Percentiles rank a stretch among this genome's conserved stretches.
These are phyloP conservation scores for Diplodia mutila DNA, from an alignment of 2,329 filamentous ascomycete species.

Conservation along the genomic window DNA sequence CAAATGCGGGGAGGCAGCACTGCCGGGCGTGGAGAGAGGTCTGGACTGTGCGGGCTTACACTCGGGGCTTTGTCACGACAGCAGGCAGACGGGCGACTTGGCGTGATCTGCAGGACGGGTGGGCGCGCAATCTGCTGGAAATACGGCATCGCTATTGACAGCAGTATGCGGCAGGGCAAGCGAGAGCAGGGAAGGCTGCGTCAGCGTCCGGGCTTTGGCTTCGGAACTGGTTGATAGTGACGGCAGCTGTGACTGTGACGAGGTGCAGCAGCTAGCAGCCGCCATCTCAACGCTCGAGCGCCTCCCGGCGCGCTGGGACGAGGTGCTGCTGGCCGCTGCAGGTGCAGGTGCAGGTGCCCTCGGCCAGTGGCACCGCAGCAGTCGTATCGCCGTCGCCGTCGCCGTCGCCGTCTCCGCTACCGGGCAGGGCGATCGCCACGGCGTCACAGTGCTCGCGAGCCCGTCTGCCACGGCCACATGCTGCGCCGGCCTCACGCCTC, in stretches of 20 bases:
- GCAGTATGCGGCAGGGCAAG: slow-evolving; percentile 6
- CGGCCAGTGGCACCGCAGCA: neutral
- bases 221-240: too few relatives aligned
- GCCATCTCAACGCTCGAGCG: slow-evolving; percentile 4
- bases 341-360: neutral
- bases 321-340: neutral
- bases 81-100: neutral
- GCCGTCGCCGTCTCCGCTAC: too few relatives aligned
- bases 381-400: neutral
- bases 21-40: neutral
- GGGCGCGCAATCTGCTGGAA: slow-evolving; percentile 12
- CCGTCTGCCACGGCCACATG: neutral
- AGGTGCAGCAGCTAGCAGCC: slow-evolving; percentile 5
- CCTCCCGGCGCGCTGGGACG: neutral
- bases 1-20: slow-evolving; percentile 6
- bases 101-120: neutral
- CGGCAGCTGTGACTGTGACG: slow-evolving; percentile 15
- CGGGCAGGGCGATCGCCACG: slow-evolving; percentile 7
- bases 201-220: too few relatives aligned
- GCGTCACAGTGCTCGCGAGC: neutral
- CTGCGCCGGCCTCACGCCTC: neutral
- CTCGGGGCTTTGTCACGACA: neutral
- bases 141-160: slow-evolving; percentile 7
- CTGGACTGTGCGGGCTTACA: neutral
- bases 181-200: too few relatives aligned